Evolutionary conservation across 805 yeast genomes (phyloP), one percentile per base, ranked within the genome.

Genomic region (Sugiyamaella qingdaonensis): DNA sequence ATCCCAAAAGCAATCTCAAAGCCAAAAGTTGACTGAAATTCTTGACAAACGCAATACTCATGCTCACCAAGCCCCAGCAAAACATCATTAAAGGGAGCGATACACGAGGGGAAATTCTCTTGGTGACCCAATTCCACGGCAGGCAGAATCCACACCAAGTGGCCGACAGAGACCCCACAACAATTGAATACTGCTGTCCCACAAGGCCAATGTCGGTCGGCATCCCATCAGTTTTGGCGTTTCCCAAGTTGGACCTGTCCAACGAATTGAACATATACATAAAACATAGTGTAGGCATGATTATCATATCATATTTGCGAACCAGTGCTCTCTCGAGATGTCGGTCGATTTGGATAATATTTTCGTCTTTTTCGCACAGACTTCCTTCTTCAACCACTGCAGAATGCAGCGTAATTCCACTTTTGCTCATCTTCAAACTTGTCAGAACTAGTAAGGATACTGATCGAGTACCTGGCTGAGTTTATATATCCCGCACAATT

Each of bases 211-310:
- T 67, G 53, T 81, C 86, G 1, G 62, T 68, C 18, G 75, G 74
- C 73, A 88, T 73, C 10, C 89, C 89, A 63, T 86, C 86, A 52
- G 84, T 78, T 54, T 78, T 69, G 7, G 95, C 95, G 68, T 88
- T 87, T 29, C 91, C 81, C 56, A 88, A 85, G 66, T 88, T 88
- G 54, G 87, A 91, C 67, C 95, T 76, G 66, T 88, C 95, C 62
- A 88, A 70, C 64, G 87, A 88, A 0, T 92, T 84, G 55, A 87
- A 75, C 67, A 88, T 80, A 63, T 88, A 88, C 46, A 88, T 73
- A 27, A 86, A 62, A 63, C 89, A 81, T 58, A 88, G 84, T n/a
- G 89, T 82, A 4, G 91, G 89, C 29, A 86, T 82, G 39, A 87
- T 82, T 56, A 87, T 79, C 0, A 80, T 50, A 61, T 86, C 92